Conservation (phyloP, 1,284 basidiomycete species). For the Xerocomus nothofagi region DNA sequence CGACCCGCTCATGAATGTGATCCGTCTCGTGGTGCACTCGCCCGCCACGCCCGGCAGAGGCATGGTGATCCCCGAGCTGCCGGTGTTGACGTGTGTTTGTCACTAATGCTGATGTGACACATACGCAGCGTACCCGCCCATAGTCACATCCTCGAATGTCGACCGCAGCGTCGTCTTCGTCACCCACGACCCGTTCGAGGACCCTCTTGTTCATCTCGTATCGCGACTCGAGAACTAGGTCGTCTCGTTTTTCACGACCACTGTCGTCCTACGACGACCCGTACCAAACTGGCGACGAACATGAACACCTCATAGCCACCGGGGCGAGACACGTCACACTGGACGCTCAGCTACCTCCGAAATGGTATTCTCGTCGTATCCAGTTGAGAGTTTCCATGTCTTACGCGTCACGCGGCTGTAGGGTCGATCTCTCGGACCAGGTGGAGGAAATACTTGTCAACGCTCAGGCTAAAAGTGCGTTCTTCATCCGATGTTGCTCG, state of each 20-base stretch:
- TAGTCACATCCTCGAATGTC: constrained; percentile 28
- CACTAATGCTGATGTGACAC: constrained; percentile 12
- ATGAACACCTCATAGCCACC: constrained; percentile 64
- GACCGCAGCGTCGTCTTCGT: constrained; percentile 33
- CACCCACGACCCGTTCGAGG: constrained; percentile 75
- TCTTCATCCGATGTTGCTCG: constrained; percentile 15
- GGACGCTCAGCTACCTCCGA: constrained; percentile 67
- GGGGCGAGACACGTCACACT: constrained; percentile 49
- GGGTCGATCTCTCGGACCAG: constrained; percentile 90
- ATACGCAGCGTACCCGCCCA: constrained; percentile 9
- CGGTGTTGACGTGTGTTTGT: constrained; percentile 32
- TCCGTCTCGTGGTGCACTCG: neutral
- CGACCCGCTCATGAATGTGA: neutral
- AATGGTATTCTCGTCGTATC: constrained; percentile 51
- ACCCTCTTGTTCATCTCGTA: constrained; percentile 96
- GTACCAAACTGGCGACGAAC: constrained; percentile 59
- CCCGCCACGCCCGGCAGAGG: too few species aligned
- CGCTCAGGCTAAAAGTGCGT: constrained; percentile 78
- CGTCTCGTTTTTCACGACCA: constrained; percentile 46
- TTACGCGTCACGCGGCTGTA: constrained; percentile 37
- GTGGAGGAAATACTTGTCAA: constrained; percentile 77
- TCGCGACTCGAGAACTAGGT: constrained; percentile 74
- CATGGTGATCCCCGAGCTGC: neutral
- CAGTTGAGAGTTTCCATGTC: neutral
- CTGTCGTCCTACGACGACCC: constrained; percentile 42